Evolutionary conservation across 148 eudicot genomes (phyloP), one percentile per base, ranked within the genome.

Genomic region (Limonium bicolor): DNA sequence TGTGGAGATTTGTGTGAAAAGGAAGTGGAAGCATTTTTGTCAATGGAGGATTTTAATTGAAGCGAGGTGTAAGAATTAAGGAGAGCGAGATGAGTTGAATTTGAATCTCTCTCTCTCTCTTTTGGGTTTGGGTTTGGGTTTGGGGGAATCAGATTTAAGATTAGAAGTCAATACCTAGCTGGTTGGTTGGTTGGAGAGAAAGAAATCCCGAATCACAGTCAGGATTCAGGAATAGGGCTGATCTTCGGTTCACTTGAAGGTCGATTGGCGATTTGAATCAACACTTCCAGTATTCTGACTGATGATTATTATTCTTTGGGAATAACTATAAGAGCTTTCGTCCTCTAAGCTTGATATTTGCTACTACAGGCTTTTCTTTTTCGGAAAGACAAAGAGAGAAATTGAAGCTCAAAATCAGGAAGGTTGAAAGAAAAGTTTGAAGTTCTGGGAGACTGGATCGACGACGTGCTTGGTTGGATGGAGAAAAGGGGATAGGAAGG

Each of bases 21-120:
- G 71, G 71, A n/a, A 66, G 71, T 7, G 71, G 66, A 3, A 66
- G 54, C 71, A 64, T 60, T 61, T 17, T 11, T 31, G 1, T 4
- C 10, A n/a, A n/a, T n/a, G n/a, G n/a, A n/a, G n/a, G n/a, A n/a
- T n/a, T n/a, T n/a, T n/a, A n/a, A n/a, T n/a, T n/a, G n/a, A n/a
- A n/a, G n/a, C n/a, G n/a, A n/a, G n/a, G n/a, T n/a, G n/a, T n/a
- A n/a, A n/a, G n/a, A n/a, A n/a, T n/a, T n/a, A n/a, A n/a, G n/a
- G n/a, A n/a, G n/a, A n/a, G n/a, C n/a, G n/a, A n/a, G n/a, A n/a
- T n/a, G n/a, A n/a, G n/a, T n/a, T n/a, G n/a, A n/a, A n/a, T n/a
- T n/a, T n/a, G n/a, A n/a, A n/a, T 19, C 1, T 17, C 38, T n/a
- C 14, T 18, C 17, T 25, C 11, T 32, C 17, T 27, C 30, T 13